These are phyloP conservation scores for Crassisporium funariophilum DNA, from an alignment of 768 basidiomycete genomes.

Conservation along the genomic window DNA sequence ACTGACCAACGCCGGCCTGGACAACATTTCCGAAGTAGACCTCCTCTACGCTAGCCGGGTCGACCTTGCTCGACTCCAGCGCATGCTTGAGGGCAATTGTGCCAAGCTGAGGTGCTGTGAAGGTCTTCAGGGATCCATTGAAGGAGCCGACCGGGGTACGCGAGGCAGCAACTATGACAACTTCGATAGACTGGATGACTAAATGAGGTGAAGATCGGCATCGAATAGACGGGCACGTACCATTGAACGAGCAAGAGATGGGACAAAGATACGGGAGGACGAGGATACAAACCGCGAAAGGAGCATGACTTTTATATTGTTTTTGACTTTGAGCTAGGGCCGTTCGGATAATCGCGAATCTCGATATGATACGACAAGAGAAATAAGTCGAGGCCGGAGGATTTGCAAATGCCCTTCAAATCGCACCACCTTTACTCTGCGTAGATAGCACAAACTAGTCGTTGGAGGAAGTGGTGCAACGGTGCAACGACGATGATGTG, in stretches of 20 bases:
- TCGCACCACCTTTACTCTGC: constrained; percentile 19
- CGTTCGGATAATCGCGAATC: no score
- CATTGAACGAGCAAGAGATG: constrained; percentile 53
- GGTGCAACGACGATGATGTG: no score
- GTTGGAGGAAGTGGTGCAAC: no score
- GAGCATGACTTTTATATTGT: constrained; percentile 48
- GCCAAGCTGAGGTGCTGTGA: constrained; percentile 93
- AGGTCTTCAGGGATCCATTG: constrained; percentile 84
- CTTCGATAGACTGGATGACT: constrained; percentile 62
- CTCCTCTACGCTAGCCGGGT: constrained; percentile 87
- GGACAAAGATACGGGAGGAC: constrained; percentile 38
- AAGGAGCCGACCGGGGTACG: constrained; percentile 94
- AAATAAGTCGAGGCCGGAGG: constrained; percentile 15
- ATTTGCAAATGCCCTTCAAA: constrained; percentile 15
- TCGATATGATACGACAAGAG: constrained; percentile 44
- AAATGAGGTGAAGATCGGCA: constrained; percentile 1
- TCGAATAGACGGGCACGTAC: constrained; percentile 32
- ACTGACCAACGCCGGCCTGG: constrained; percentile 96
- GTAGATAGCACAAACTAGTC: not conserved
- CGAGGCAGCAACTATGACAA: constrained; percentile 90
- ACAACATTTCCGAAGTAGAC: constrained; percentile 97
- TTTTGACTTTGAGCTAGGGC: no score
- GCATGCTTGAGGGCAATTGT: constrained; percentile 88
- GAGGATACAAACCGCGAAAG: constrained; percentile 42
- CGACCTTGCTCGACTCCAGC: constrained; percentile 75